Conservation (phyloP, 169 alveolate genomes). For the Cyclospora cayetanensis region DNA sequence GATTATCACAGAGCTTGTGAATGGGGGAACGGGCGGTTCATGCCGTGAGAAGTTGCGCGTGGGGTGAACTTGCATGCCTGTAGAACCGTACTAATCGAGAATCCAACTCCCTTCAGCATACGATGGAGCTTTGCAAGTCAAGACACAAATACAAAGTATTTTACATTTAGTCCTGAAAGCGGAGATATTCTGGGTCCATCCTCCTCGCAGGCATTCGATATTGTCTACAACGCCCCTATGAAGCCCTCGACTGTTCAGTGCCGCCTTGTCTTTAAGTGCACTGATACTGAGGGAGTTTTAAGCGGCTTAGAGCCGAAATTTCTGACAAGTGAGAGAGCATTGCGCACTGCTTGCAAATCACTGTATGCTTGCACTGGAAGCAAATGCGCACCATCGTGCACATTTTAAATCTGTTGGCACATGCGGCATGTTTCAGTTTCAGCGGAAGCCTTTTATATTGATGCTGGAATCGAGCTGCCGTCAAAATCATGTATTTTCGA, state of each 20-base stretch:
- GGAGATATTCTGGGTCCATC: conserved; percentile 40
- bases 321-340: conserved; percentile 42
- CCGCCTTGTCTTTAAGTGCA: conserved; percentile 37
- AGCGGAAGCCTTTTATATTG: conserved; percentile 93
- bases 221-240: conserved; percentile 20
- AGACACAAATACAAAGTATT: conserved; percentile 2
- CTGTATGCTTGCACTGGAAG: too few species aligned
- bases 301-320: conserved; percentile 25
- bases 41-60: neutral
- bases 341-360: neutral
- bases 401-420: too few species aligned
- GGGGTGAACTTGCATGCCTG: neutral
- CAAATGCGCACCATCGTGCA: too few species aligned
- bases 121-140: conserved; percentile 49
- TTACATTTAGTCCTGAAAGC: conserved; percentile 31
- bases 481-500: conserved; percentile 86
- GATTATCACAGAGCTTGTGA: too few species aligned
- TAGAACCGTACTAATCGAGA: conserved; percentile 28
- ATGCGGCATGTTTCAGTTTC: conserved; percentile 75
- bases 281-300: conserved; percentile 43
- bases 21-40: too few species aligned
- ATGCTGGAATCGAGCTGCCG: conserved; percentile 87
- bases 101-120: conserved; percentile 32
- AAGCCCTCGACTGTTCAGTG: conserved; percentile 55
- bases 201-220: conserved; percentile 31